Evolutionary conservation across 805 yeast species (phyloP).

Genomic region (Lachancea nothofagi): DNA sequence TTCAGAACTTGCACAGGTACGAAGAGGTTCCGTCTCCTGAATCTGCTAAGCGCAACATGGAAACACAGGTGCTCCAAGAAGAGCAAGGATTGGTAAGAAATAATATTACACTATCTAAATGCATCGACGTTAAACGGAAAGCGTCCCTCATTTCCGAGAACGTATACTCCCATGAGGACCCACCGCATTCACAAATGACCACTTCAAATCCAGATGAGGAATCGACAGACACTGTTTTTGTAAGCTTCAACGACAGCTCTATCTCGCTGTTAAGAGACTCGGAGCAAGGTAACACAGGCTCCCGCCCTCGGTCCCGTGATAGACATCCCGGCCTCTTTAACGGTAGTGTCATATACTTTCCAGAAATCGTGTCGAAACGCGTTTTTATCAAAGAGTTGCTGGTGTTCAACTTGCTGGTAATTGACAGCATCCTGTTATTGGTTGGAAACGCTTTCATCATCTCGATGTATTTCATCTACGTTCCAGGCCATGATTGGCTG

Average conservation of each 20-base stretch:
- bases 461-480: constrained; percentile 39
- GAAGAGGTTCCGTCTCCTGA: constrained; percentile 21
- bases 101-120: constrained; percentile 34
- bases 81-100: constrained; percentile 22
- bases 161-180: constrained; percentile 19
- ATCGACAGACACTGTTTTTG: constrained; percentile 9
- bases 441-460: constrained; percentile 35
- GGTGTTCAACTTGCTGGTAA: constrained; percentile 13
- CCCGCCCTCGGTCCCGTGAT: background rate
- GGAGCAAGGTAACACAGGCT: constrained; percentile 6
- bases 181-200: background rate
- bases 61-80: constrained; percentile 9
- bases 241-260: constrained; percentile 14
- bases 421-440: constrained; percentile 18
- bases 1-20: constrained; percentile 23
- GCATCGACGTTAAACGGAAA: constrained; percentile 34
- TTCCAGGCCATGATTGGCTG: constrained; percentile 32
- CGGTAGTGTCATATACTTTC: constrained; percentile 10
- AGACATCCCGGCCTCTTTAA: constrained; percentile 1
- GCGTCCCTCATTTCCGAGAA: constrained; percentile 33
- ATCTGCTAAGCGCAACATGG: constrained; percentile 5
- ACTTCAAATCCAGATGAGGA: background rate
- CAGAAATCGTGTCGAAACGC: constrained; percentile 11
- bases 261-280: constrained; percentile 12
- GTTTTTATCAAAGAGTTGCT: constrained; percentile 13